phyloP scores from a whole-genome alignment of 2,329 filamentous ascomycete species.

The Kalaharituber pfeilii region DNA sequence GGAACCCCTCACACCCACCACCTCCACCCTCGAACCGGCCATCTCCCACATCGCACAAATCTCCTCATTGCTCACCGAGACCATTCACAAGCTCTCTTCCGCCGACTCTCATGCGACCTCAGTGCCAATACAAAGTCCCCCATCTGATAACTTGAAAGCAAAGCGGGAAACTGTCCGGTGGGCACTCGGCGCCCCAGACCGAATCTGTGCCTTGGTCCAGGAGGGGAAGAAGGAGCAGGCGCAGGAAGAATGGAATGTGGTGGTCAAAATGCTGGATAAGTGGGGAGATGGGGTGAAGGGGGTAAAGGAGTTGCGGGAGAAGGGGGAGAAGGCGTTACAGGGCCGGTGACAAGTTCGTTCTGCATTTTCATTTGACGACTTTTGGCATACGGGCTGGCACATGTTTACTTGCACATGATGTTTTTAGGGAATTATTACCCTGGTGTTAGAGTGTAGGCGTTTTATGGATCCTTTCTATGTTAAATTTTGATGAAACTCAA shows the following conservation, averaged over 20 bases:
- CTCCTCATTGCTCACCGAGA: constrained; percentile 29
- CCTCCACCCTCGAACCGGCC: constrained; percentile 53
- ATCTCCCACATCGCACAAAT: constrained; percentile 52
- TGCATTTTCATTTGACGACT: too few species aligned
- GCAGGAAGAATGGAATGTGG: constrained; percentile 38
- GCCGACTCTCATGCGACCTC: neutral
- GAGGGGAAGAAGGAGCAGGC: constrained; percentile 47
- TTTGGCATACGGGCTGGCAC: too few species aligned
- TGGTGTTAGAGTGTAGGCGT: too few species aligned
- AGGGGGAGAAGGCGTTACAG: constrained; percentile 7
- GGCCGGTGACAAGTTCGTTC: too few species aligned
- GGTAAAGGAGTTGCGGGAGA: constrained; percentile 30
- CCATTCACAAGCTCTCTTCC: constrained; percentile 32
- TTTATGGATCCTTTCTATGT: too few species aligned
- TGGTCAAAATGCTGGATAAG: constrained; percentile 34
- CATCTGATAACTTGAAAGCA: constrained; percentile 23
- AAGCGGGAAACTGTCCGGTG: constrained; percentile 43
- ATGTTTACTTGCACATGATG: too few species aligned
- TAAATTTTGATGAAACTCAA: too few species aligned
- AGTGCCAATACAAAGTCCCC: constrained; percentile 28
- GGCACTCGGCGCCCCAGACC: constrained; percentile 43
- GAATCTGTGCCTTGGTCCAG: constrained; percentile 40
- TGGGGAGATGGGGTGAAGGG: constrained; percentile 42
- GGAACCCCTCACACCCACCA: constrained; percentile 60
- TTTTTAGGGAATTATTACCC: too few species aligned